Percentiles rank a stretch among this genome's conserved stretches.
These are phyloP conservation scores for Pseudocercospora fijiensis DNA, from an alignment of 2,329 filamentous ascomycete genomes.

Conservation along the genomic window DNA sequence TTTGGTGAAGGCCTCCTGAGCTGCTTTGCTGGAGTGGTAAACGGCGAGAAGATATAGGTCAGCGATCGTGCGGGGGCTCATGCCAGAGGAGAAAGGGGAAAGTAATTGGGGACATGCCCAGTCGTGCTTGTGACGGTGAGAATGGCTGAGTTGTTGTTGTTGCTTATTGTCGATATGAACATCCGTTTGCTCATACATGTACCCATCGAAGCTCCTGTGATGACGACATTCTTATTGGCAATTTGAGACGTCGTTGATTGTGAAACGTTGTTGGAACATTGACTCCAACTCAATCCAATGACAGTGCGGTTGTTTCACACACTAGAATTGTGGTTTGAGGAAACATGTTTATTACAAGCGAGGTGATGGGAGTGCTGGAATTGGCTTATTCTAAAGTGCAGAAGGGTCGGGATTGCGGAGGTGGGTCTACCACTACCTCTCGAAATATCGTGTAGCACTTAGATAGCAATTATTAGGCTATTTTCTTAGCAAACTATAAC, in stretches of 20 bases:
- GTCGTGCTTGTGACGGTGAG: slow-evolving; percentile 50
- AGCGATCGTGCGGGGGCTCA: neutral
- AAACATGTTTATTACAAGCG: neutral
- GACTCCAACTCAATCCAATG: neutral
- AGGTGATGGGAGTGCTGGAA: neutral
- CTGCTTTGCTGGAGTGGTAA: slow-evolving; percentile 43
- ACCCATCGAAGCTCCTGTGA: slow-evolving; percentile 26
- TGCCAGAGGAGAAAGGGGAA: neutral
- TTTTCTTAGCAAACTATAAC: too few relatives aligned
- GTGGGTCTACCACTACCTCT: too few relatives aligned
- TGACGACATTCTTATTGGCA: slow-evolving; percentile 23
- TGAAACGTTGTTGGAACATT: neutral
- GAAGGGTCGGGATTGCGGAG: too few relatives aligned
- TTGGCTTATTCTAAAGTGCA: too few relatives aligned
- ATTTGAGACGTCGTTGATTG: slow-evolving; percentile 19
- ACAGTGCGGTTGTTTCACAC: neutral
- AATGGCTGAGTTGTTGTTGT: neutral
- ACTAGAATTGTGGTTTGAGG: neutral
- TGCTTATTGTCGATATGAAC: neutral
- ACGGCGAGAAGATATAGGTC: slow-evolving; percentile 36
- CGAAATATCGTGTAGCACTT: too few relatives aligned
- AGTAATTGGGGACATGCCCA: neutral
- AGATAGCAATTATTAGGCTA: too few relatives aligned
- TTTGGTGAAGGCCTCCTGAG: slow-evolving; percentile 52
- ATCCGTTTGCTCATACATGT: neutral